phyloP scores from a whole-genome alignment of 164 flowering plant species.

The Liquidambar formosana region DNA sequence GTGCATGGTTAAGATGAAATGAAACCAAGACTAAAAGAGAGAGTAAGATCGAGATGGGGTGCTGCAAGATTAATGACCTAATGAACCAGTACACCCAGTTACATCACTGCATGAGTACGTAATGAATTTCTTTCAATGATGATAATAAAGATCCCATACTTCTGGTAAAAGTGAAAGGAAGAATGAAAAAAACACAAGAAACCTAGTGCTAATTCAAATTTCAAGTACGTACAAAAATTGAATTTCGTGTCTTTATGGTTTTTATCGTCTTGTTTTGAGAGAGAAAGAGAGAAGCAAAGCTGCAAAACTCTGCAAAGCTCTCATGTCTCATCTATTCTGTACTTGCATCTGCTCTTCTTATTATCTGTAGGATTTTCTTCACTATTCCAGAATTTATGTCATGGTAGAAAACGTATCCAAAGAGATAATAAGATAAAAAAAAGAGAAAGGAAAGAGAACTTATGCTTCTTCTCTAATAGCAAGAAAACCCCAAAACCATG shows the following conservation, averaged over 20 bases:
- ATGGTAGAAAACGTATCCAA: conserved; percentile 18
- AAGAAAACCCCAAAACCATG: conserved; percentile 21
- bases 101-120: too few species aligned
- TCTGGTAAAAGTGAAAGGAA: too few species aligned
- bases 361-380: conserved; percentile 10
- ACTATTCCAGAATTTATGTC: conserved; percentile 34
- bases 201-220: not conserved
- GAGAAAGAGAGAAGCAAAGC: conserved; percentile 28
- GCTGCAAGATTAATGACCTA: too few species aligned
- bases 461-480: conserved; percentile 7
- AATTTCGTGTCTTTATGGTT: not conserved
- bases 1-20: too few species aligned
- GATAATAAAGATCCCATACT: too few species aligned
- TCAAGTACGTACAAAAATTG: conserved; percentile 10
- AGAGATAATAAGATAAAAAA: not conserved
- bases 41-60: too few species aligned
- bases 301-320: conserved; percentile 21
- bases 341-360: conserved; percentile 24
- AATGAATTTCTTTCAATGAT: too few species aligned
- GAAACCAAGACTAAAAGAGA: too few species aligned
- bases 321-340: conserved; percentile 27
- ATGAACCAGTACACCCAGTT: too few species aligned
- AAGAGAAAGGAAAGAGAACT: not conserved
- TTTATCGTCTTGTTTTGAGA: conserved; percentile 15
- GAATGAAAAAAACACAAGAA: not conserved